Evolutionary conservation across 148 eudicot species (phyloP), one percentile per base, ranked within the genome.

Genomic region (Fagopyrum tataricum): DNA sequence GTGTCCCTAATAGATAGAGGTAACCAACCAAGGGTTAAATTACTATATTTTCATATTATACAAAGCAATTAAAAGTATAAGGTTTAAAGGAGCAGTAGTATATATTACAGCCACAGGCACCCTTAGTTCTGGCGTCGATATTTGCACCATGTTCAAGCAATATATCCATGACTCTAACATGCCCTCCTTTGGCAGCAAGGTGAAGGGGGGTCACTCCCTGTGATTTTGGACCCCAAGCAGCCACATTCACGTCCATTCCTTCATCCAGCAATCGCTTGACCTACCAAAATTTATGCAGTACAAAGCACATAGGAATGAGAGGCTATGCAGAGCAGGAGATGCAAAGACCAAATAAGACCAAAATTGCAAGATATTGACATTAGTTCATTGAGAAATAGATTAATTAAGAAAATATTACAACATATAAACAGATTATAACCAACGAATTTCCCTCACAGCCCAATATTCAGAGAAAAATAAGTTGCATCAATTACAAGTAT

Each of bases 131-230:
- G 52, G 99, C 90, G 82, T 95, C 99, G 76, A 95, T 95, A 78
- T 92, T 81, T 52, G 99, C 97, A 74, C 99, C 99, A 46, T 87
- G 85, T 64, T 90, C 99, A 39, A 95, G 96, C 74, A 95, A 80
- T 70, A 87, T 83, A 80, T 95, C 96, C 99, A 95, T 95, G 52
- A 92, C 90, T 81, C 83, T 88, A 15, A 90, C 75, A 75, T 95
- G 94, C 58, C 96, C 97, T 40, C 96, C 97, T 81, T 92, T 84
- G 61, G 99, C 97, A 80, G 99, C 99, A 77, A 95, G 99, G 83
- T 95, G 99, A 74, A 95, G 97, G 72, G 99, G 99, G 20, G 99
- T 95, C 26, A 95, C 82, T 56, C 99, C 97, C 24, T 87, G 94
- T 44, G 90, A 82, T 79, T 90, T 95, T 72, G 90, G 87, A 40